A percentile compares a stretch with the other conserved stretches of the same genome.
Conservation (phyloP, 768 basidiomycete genomes). For the Suillus fuscotomentosus region DNA sequence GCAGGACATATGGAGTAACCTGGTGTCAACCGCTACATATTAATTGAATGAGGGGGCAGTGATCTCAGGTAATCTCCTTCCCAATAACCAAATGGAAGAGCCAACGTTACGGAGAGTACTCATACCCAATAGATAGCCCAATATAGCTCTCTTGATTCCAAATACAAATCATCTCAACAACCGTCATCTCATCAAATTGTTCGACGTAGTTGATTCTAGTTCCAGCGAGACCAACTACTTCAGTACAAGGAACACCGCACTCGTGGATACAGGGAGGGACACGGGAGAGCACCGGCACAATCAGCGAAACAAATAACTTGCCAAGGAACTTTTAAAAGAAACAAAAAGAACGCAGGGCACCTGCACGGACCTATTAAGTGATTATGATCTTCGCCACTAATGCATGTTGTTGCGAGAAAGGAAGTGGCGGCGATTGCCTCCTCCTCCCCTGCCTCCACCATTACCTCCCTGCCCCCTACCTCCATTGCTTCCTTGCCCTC, state of each 20-base stretch:
- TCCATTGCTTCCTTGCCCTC: not conserved
- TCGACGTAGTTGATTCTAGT: too few relatives aligned
- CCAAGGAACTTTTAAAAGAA: conserved; percentile 6
- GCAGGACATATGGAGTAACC: not conserved
- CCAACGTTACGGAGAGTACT: not conserved
- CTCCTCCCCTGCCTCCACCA: conserved; percentile 10
- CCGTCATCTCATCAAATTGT: not conserved
- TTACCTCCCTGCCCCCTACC: conserved; percentile 5
- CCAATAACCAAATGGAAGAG: not conserved
- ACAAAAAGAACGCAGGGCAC: conserved; percentile 8
- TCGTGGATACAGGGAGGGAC: conserved; percentile 19
- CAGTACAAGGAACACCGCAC: conserved; percentile 8
- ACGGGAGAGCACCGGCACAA: conserved; percentile 6
- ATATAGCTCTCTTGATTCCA: not conserved
- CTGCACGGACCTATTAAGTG: conserved; percentile 13
- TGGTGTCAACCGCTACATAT: not conserved
- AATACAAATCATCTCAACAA: not conserved
- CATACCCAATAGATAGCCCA: not conserved
- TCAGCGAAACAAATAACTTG: conserved; percentile 14
- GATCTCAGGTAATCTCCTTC: not conserved
- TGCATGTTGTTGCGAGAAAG: conserved; percentile 14
- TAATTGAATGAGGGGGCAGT: not conserved
- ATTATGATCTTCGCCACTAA: conserved; percentile 2
- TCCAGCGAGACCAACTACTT: conserved; percentile 13
- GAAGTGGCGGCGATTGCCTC: conserved; percentile 21